These are phyloP conservation scores for Aspergillus fumigatiaffinis DNA, from an alignment of 2,329 filamentous ascomycete genomes.

Conservation along the genomic window DNA sequence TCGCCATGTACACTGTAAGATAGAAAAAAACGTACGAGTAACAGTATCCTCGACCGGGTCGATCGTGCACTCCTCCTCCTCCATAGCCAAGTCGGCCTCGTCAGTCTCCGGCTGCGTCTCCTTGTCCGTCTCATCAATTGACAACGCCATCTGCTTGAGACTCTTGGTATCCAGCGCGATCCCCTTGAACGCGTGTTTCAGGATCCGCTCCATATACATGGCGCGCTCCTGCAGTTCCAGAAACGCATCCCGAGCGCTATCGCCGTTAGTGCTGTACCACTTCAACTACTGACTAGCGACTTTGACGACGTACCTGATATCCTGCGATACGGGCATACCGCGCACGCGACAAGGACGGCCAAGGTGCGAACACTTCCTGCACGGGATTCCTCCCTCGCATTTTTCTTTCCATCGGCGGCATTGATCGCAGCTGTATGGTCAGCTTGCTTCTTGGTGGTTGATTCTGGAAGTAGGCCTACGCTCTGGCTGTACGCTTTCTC, in stretches of 20 bases:
- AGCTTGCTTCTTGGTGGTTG: background rate
- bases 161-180: slow-evolving; percentile 6
- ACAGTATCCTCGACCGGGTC: slow-evolving; percentile 12
- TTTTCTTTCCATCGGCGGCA: slow-evolving; percentile 18
- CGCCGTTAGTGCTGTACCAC: too few species aligned
- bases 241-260: background rate
- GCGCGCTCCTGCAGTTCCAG: slow-evolving; percentile 5
- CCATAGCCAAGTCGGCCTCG: background rate
- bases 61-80: slow-evolving; percentile 11
- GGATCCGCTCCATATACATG: slow-evolving; percentile 11
- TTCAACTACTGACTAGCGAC: too few species aligned
- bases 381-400: slow-evolving; percentile 17
- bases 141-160: slow-evolving; percentile 2
- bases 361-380: slow-evolving; percentile 12
- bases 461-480: background rate
- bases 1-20: background rate
- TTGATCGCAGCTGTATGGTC: slow-evolving; percentile 8
- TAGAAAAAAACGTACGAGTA: slow-evolving; percentile 4
- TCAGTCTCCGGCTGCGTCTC: background rate
- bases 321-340: background rate
- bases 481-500: slow-evolving; percentile 2
- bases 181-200: slow-evolving; percentile 6
- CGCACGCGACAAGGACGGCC: slow-evolving; percentile 5
- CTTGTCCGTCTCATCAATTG: background rate
- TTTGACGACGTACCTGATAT: background rate